Evolutionary conservation across 352 stramenopile genomes (phyloP), one percentile per base, ranked within the genome.

Genomic region (Pythium apleroticum): DNA sequence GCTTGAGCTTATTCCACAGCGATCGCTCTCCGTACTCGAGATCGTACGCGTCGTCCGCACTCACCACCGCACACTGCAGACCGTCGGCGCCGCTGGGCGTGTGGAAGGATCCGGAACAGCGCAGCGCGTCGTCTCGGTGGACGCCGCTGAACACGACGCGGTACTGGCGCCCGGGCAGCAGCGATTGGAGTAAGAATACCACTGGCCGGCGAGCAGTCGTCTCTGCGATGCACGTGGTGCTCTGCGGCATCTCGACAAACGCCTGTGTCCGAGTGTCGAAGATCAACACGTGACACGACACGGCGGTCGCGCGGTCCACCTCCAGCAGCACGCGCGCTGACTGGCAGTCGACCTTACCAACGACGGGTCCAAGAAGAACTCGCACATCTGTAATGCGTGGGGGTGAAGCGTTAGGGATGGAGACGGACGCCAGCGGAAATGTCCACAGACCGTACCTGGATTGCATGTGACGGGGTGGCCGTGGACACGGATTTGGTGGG

Each of bases 311-410:
- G 22, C 58, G 57, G 65, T 84, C 75, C 8, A 88, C 73, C 68
- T 95, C 86, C 19, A 95, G 68, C 27, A 95, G 64, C 52, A 95
- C 72, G 6, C 81, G 71, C 39, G 83, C 84, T 0, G 59, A 68
- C 22, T 77, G 53, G 14, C 65, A 72, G 27, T 82, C 78, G 31
- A 93, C 80, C 67, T 75, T 81, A 17, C 84, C 86, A 10, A 95
- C 73, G 0, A 95, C 84, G 0, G 86, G 86, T 0, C 83, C 83
- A 8, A 92, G 35, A 11, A 82, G 54, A n/a, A 92, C 81, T 15
- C 70, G 73, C 1, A 89, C 81, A 25, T 71, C 76, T 87, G 30
- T 9, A 11, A 25, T 62, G 11, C 14, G 24, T 43, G 37, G 49
- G 31, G 35, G n/a, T n/a, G 11, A 17, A 41, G 35, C 14, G 10